These are phyloP conservation scores for Aspergillus sp. DNA, from an alignment of 2,329 filamentous ascomycete species.

Conservation along the genomic window DNA sequence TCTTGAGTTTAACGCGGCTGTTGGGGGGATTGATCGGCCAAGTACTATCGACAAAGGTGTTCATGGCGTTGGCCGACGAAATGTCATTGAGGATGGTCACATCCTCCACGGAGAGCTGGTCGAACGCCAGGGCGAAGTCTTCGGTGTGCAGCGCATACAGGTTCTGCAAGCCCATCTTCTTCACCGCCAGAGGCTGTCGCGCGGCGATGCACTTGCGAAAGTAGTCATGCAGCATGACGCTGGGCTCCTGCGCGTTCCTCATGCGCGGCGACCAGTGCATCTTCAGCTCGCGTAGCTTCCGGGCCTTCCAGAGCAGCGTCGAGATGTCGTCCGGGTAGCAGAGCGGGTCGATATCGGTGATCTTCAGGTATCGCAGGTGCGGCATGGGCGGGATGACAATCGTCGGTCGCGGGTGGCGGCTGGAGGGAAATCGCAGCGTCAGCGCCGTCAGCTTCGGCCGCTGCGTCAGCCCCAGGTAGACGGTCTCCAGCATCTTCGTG, in stretches of 20 bases:
- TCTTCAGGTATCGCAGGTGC: constrained; percentile 52
- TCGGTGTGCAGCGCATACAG: constrained; percentile 54
- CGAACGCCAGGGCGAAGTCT: constrained; percentile 46
- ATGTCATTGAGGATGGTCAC: constrained; percentile 56
- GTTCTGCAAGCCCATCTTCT: constrained; percentile 57
- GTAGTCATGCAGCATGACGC: constrained; percentile 53
- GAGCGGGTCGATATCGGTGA: constrained; percentile 62
- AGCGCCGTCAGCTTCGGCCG: constrained; percentile 52
- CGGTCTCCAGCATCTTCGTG: constrained; percentile 58
- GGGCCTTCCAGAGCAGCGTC: constrained; percentile 53
- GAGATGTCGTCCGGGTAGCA: constrained; percentile 65
- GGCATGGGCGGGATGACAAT: constrained; percentile 57
- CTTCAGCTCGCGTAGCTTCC: constrained; percentile 54
- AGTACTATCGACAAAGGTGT: constrained; percentile 55
- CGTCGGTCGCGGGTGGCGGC: constrained; percentile 57
- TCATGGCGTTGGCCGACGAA: constrained; percentile 42
- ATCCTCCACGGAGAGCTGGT: constrained; percentile 44
- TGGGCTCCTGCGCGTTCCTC: constrained; percentile 58
- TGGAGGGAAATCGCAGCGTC: constrained; percentile 56
- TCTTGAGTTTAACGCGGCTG: constrained; percentile 42
- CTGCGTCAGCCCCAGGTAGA: constrained; percentile 57
- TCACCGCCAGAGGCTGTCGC: constrained; percentile 47
- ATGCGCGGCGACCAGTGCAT: constrained; percentile 64
- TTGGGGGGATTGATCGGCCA: constrained; percentile 45
- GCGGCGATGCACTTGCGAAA: constrained; percentile 56